phyloP scores from a whole-genome alignment of 345 rosid species.

The Boechera stricta region DNA sequence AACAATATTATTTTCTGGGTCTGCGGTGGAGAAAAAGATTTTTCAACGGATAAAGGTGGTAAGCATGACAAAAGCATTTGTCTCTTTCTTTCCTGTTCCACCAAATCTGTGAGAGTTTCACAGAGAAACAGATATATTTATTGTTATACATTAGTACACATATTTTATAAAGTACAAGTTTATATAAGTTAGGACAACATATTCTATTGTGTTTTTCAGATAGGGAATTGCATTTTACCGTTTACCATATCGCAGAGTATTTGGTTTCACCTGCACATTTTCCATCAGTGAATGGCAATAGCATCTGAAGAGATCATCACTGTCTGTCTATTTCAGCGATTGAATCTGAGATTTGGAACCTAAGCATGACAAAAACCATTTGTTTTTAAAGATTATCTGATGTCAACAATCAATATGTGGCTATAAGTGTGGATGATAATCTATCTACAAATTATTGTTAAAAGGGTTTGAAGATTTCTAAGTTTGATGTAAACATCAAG shows the following conservation, averaged over 20 bases:
- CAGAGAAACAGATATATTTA: neutral
- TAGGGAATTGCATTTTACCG: neutral
- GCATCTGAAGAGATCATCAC: neutral
- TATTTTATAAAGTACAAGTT: neutral
- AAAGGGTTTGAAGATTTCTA: slow-evolving; percentile 26
- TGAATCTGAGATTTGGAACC: neutral
- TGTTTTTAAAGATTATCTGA: slow-evolving; percentile 1
- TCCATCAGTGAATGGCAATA: neutral
- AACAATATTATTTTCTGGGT: neutral
- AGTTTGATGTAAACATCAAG: slow-evolving; percentile 12
- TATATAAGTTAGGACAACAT: neutral
- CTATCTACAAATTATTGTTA: neutral
- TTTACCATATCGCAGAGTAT: neutral
- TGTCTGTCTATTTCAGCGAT: slow-evolving; percentile 6
- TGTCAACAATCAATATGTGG: slow-evolving; percentile 27
- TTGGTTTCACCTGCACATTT: slow-evolving; percentile 1
- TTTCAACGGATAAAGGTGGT: slow-evolving; percentile 41
- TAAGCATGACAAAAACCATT: neutral
- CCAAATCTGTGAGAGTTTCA: slow-evolving; percentile 18
- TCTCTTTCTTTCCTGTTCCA: slow-evolving; percentile 38
- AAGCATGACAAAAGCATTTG: slow-evolving; percentile 45
- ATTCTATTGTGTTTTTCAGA: slow-evolving; percentile 1
- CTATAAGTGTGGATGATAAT: slow-evolving; percentile 10
- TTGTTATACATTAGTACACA: neutral
- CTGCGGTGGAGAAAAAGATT: slow-evolving; percentile 36